Evolutionary conservation across 805 yeast species (phyloP), one percentile per base, ranked within the genome.

Genomic region (Zygotorulaspora chibaensis): DNA sequence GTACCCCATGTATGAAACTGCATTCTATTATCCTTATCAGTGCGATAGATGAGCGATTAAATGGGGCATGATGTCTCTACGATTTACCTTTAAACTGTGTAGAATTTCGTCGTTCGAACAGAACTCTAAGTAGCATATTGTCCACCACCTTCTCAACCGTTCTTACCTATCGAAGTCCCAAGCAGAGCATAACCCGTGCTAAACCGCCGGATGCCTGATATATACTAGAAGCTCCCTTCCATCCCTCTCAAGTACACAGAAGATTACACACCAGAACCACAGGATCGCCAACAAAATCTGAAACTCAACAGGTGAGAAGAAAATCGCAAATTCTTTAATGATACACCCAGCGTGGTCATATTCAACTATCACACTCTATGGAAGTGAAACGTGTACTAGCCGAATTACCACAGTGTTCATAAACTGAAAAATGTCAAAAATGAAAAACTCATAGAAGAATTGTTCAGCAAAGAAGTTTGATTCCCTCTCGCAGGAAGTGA

Each of bases 11-110:
- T 65, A 56, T 66, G 71, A 66, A 66, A 66, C 71, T 65, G 56
- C 71, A 65, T 50, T 38, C 69, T 63, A 65, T 60, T 63, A 66
- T 59, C 46, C 33, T 35, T 27, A 47, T 50, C 43, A 38, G 34
- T 33, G 38, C 57, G 63, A 66, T 63, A 66, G 70, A 58, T 57
- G 69, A 67, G 71, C 68, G 71, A 67, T 67, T 67, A 67, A 63
- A 60, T 56, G 68, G 71, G 70, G 55, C 38, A 42, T 50, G 51
- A 56, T 45, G 47, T 54, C 43, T 64, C 57, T 64, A 54, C 57
- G 67, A 58, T 50, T 54, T 48, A 25, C 50, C 35, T 31, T 28
- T 34, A 20, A 28, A 34, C 41, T 27, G 30, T 13, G 30, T 28
- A 10, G 13, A 28, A 8, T 25, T 27, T 36, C 17, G 10, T 20